Percentiles rank a stretch among this genome's conserved stretches.
These are phyloP conservation scores for Colletotrichum kahawae DNA, from an alignment of 2,329 filamentous ascomycete species.

Conservation along the genomic window DNA sequence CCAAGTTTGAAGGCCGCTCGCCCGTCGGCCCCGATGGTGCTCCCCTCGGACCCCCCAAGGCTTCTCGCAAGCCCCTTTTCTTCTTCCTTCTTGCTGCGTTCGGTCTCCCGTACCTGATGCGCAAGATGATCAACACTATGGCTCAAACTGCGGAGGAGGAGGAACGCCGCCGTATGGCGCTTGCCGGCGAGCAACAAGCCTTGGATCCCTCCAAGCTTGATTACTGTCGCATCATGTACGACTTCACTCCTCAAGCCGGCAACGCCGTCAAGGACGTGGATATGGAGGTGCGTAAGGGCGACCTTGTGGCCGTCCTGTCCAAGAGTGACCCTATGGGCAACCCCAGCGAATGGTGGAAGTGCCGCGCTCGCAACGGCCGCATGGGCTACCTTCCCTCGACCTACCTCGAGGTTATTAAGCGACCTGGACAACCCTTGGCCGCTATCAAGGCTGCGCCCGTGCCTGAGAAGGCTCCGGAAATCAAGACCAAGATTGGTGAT, in stretches of 20 bases:
- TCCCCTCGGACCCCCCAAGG: slow-evolving; percentile 66
- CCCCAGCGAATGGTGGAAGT: slow-evolving; percentile 96
- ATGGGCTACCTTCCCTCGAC: slow-evolving; percentile 92
- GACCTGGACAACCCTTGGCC: slow-evolving; percentile 55
- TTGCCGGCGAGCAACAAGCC: slow-evolving; percentile 50
- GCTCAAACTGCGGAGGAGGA: slow-evolving; percentile 87
- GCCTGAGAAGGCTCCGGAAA: slow-evolving; percentile 23
- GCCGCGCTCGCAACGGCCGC: slow-evolving; percentile 85
- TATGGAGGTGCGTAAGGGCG: slow-evolving; percentile 90
- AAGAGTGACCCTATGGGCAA: slow-evolving; percentile 93
- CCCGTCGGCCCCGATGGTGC: slow-evolving; percentile 63
- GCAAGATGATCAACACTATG: slow-evolving; percentile 88
- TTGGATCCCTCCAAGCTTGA: slow-evolving; percentile 91
- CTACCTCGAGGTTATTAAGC: slow-evolving; percentile 79
- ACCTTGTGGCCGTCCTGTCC: slow-evolving; percentile 90
- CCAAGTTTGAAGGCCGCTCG: slow-evolving; percentile 79
- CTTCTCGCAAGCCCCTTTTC: slow-evolving; percentile 93
- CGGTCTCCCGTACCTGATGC: slow-evolving; percentile 95
- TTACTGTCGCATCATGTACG: slow-evolving; percentile 93
- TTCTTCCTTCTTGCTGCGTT: slow-evolving; percentile 96
- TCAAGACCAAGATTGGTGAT: slow-evolving; percentile 56
- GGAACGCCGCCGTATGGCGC: slow-evolving; percentile 62
- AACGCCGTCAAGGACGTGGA: slow-evolving; percentile 74
- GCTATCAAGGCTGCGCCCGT: slow-evolving; percentile 55
- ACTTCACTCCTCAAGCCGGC: slow-evolving; percentile 83